Evolutionary conservation across 73 alveolate genomes (phyloP).

Genomic region (Breviolum minutum): DNA sequence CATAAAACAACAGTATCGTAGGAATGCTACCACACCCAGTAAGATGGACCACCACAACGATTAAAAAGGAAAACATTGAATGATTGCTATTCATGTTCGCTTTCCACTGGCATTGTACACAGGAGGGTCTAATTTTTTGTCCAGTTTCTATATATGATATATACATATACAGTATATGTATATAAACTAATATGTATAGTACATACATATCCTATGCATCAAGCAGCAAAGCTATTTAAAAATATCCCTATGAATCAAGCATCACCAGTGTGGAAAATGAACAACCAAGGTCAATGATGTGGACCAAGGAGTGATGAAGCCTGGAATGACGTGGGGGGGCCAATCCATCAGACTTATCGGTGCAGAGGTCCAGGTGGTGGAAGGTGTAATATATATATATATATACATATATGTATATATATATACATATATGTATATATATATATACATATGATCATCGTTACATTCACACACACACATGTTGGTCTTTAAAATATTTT

Average conservation of each 20-base stretch:
- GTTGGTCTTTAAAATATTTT: background rate
- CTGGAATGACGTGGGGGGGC: conserved; percentile 66
- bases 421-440: background rate
- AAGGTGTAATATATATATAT: background rate
- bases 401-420: background rate
- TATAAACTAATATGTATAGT: background rate
- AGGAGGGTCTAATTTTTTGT: too few species aligned
- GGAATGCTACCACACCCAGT: too few species aligned
- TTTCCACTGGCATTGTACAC: too few species aligned
- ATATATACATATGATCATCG: background rate
- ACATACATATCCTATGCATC: background rate
- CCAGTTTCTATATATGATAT: too few species aligned
- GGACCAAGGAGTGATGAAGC: conserved; percentile 77
- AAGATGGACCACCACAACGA: too few species aligned
- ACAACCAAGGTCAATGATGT: conserved; percentile 19
- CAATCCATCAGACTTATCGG: background rate
- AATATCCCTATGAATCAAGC: background rate
- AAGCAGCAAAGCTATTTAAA: background rate
- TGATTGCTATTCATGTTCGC: too few species aligned
- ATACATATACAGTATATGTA: background rate
- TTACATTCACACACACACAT: background rate
- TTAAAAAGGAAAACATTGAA: too few species aligned
- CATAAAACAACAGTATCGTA: too few species aligned
- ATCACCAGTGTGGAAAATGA: too few species aligned
- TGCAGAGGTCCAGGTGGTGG: background rate